These are phyloP conservation scores for Ceratocystis variospora DNA, from an alignment of 2,329 filamentous ascomycete species.

Conservation along the genomic window DNA sequence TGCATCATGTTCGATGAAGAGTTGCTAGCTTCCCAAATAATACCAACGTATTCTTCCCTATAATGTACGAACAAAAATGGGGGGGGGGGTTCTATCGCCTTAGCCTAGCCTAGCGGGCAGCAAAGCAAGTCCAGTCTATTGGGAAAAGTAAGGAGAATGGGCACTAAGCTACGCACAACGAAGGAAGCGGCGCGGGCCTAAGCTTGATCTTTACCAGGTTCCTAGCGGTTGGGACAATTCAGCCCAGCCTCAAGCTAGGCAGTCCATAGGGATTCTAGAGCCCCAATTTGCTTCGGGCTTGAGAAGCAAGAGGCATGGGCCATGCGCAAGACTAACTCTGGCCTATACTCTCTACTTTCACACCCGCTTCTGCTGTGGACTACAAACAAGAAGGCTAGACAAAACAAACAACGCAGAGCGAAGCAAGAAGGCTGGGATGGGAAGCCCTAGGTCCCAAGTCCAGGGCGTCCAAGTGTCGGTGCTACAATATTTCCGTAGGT, in stretches of 20 bases:
- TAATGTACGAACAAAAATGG: neutral
- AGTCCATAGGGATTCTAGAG: neutral
- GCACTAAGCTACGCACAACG: neutral
- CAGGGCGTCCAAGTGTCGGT: neutral
- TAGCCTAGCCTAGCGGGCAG: neutral
- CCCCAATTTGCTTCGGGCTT: neutral
- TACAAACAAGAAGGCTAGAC: neutral
- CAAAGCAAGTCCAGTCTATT: neutral
- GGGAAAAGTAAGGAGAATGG: neutral
- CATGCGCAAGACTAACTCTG: neutral
- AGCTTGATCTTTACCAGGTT: neutral
- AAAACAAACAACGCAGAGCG: neutral
- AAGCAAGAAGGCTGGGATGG: neutral
- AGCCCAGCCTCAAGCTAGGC: neutral
- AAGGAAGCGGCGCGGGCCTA: conserved; percentile 7
- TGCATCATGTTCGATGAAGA: neutral
- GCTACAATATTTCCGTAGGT: neutral
- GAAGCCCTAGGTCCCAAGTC: neutral
- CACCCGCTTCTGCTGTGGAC: neutral
- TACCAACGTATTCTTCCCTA: neutral
- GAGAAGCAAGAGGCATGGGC: neutral
- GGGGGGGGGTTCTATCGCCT: neutral
- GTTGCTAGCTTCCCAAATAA: neutral
- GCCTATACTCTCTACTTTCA: neutral
- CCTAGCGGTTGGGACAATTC: neutral